Evolutionary conservation across 2,329 filamentous ascomycete species (phyloP), one percentile per base, ranked within the genome.

Genomic region (Ceratocystis harringtonii): DNA sequence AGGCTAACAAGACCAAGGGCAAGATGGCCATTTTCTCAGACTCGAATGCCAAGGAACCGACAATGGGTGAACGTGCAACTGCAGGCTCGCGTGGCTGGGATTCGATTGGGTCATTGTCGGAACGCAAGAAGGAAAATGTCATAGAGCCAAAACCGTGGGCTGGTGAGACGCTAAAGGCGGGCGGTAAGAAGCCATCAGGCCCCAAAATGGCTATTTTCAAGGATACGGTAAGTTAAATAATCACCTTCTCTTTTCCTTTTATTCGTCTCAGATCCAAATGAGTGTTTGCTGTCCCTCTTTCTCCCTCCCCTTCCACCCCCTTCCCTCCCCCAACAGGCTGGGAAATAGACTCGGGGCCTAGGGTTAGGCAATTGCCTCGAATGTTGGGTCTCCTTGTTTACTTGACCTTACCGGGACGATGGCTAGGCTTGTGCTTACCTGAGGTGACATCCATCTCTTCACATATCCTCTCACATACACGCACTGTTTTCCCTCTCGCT

Each of bases 201-300:
- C 81, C 86, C 64, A 97, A 96, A 80, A 88, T 99, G 85, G 80
- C 87, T 72, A 84, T 99, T 58, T 99, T 96, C 80, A 92, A 89
- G 80, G 94, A 99, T 80, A 80, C 88, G 88, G 94, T 99, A 87
- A 87, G 90, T 81, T 74, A 65, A 70, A 69, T 66, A 6, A 17
- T 71, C 69, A 12, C 36, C 69, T 52, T 58, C 57, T 61, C 17
- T 30, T 36, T 45, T 41, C 10, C 15, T 58, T 25, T 41, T n/a
- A 15, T 60, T 60, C 32, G 60, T n/a, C 25, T n/a, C 41, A n/a
- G 7, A 22, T 44, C 28, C 22, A 57, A 57, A 57, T 25, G 36
- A 41, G 36, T 41, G 22, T 57, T 62, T 36, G 45, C n/a, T 57
- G 19, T 28, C 62, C 28, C 25, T 57, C 4, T 45, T 70, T 65